phyloP scores from a whole-genome alignment of 2,329 filamentous ascomycete genomes.

The Alternaria viburni region DNA sequence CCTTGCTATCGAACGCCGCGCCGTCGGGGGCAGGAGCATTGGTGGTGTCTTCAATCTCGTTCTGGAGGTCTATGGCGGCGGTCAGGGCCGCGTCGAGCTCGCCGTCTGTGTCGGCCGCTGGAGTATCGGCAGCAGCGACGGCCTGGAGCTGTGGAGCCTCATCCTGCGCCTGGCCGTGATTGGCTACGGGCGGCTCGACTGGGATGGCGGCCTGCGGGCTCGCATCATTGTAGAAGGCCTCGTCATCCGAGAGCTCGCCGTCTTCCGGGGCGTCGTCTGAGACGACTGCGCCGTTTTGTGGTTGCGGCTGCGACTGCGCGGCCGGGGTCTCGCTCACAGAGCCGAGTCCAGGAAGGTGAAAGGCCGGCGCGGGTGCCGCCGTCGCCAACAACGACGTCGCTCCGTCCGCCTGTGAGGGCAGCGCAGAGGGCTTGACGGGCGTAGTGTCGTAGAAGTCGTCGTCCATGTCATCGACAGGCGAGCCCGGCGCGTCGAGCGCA shows the following conservation, averaged over 20 bases:
- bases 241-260: conserved; percentile 44
- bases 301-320: conserved; percentile 27
- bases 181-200: conserved; percentile 19
- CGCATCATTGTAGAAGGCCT: conserved; percentile 37
- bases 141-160: conserved; percentile 32
- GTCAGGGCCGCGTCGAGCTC: conserved; percentile 24
- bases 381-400: conserved; percentile 23
- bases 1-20: conserved; percentile 32
- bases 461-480: conserved; percentile 49
- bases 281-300: conserved; percentile 22
- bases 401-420: conserved; percentile 23
- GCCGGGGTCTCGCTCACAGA: conserved; percentile 31
- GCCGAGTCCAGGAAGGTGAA: conserved; percentile 46
- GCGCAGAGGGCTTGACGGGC: conserved; percentile 36
- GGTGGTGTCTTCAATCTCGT: conserved; percentile 11
- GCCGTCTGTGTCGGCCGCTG: conserved; percentile 21
- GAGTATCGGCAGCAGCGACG: conserved; percentile 15
- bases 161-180: conserved; percentile 26
- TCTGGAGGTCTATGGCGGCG: conserved; percentile 19
- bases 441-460: conserved; percentile 49
- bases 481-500: conserved; percentile 45
- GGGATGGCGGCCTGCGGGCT: conserved; percentile 18
- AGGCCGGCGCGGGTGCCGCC: conserved; percentile 33
- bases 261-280: conserved; percentile 36
- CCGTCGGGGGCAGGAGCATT: neutral